phyloP scores from a whole-genome alignment of 2,329 filamentous ascomycete species.

The Alternaria sp. region DNA sequence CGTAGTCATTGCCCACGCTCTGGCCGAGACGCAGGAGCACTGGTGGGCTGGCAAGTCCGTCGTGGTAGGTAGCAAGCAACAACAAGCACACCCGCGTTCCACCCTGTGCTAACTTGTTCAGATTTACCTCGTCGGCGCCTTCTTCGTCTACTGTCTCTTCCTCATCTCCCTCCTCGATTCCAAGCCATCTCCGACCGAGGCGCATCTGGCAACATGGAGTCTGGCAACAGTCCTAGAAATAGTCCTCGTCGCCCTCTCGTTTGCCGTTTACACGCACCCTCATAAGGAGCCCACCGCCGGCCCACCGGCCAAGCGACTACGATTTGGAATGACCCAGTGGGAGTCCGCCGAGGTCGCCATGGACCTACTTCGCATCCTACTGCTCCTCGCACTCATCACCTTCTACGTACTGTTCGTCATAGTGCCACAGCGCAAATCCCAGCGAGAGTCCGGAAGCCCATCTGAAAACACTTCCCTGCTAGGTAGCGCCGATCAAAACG shows the following conservation, averaged over 20 bases:
- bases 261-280: slow-evolving; percentile 72
- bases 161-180: slow-evolving; percentile 88
- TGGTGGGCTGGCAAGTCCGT: slow-evolving; percentile 87
- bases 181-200: slow-evolving; percentile 78
- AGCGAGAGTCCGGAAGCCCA: slow-evolving; percentile 35
- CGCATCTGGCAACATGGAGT: slow-evolving; percentile 83
- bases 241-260: slow-evolving; percentile 73
- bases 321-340: slow-evolving; percentile 63
- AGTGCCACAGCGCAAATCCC: slow-evolving; percentile 31
- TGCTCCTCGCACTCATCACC: slow-evolving; percentile 67
- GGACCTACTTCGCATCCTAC: slow-evolving; percentile 72
- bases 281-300: slow-evolving; percentile 70
- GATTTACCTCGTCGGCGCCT: slow-evolving; percentile 85
- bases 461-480: slow-evolving; percentile 73
- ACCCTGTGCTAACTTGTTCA: slow-evolving; percentile 49
- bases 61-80: slow-evolving; percentile 66
- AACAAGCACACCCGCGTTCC: background rate
- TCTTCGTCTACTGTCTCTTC: slow-evolving; percentile 87
- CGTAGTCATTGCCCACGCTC: slow-evolving; percentile 77
- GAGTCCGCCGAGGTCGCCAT: slow-evolving; percentile 72
- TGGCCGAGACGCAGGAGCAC: slow-evolving; percentile 69
- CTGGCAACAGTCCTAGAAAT: slow-evolving; percentile 77
- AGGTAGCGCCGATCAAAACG: slow-evolving; percentile 55
- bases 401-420: slow-evolving; percentile 68
- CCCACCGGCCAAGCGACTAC: slow-evolving; percentile 26